Conservation (phyloP, 768 basidiomycete genomes). For the Mycena haematopus region DNA sequence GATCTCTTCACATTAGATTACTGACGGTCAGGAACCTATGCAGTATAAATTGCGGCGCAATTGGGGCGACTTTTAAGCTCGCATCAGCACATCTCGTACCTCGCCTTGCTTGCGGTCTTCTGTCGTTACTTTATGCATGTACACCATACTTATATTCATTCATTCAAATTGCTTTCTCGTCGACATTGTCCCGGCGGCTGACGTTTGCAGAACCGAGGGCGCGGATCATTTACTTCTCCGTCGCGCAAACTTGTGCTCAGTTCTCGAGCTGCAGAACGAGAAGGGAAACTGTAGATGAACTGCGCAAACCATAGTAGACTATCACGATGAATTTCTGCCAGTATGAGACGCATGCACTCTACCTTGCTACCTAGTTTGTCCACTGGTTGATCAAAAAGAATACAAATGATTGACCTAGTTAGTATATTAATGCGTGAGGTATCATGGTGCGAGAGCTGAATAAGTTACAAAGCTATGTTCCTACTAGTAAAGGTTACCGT, state of each 20-base stretch:
- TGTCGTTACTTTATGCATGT: conserved; percentile 19
- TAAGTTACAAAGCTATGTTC: conserved; percentile 21
- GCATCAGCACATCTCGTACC: conserved; percentile 13
- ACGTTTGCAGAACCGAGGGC: too few relatives aligned
- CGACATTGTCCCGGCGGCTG: too few relatives aligned
- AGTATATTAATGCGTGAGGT: conserved; percentile 17
- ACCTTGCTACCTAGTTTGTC: too few relatives aligned
- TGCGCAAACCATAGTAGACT: too few relatives aligned
- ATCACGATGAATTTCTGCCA: too few relatives aligned
- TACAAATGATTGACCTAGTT: background rate
- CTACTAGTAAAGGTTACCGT: conserved; percentile 48
- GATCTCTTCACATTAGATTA: conserved; percentile 35
- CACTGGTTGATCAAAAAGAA: too few relatives aligned
- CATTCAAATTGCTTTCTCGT: background rate
- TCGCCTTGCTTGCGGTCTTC: conserved; percentile 5
- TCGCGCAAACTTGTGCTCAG: too few relatives aligned
- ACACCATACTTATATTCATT: conserved; percentile 15
- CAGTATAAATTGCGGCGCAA: conserved; percentile 91
- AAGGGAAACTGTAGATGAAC: too few relatives aligned
- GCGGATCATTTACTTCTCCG: too few relatives aligned
- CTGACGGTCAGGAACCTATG: conserved; percentile 64
- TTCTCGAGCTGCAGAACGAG: too few relatives aligned
- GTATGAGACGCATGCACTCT: too few relatives aligned
- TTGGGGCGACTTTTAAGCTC: conserved; percentile 82
- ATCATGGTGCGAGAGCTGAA: conserved; percentile 16